These are phyloP conservation scores for Wickerhamomyces bisporus DNA, from an alignment of 805 yeast species.

Conservation along the genomic window DNA sequence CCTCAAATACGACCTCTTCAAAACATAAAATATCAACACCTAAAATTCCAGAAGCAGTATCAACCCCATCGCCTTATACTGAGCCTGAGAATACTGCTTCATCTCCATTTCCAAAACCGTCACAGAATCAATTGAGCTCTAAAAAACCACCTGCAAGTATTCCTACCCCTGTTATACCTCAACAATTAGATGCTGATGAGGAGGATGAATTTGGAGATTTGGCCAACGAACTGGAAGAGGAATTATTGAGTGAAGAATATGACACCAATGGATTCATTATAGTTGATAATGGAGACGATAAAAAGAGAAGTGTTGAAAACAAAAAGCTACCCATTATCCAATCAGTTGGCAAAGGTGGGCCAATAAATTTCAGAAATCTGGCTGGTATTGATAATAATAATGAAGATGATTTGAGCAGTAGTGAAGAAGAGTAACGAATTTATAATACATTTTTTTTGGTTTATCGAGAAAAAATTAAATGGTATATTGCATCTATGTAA, in stretches of 20 bases:
- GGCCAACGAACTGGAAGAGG: conserved; percentile 23
- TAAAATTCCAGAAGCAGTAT: background rate
- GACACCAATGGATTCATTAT: conserved; percentile 5
- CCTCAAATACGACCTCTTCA: background rate
- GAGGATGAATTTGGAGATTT: conserved; percentile 21
- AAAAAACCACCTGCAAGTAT: conserved; percentile 18
- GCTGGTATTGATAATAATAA: conserved; percentile 15
- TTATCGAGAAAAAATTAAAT: too few species aligned
- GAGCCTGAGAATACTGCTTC: background rate
- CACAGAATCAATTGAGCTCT: conserved; percentile 9
- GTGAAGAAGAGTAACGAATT: conserved; percentile 21
- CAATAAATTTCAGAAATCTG: conserved; percentile 21
- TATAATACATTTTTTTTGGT: too few species aligned
- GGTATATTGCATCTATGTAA: too few species aligned
- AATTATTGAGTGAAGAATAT: conserved; percentile 7
- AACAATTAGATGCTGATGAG: conserved; percentile 6
- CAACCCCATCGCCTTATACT: background rate
- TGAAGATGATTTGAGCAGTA: conserved; percentile 22
- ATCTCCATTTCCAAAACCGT: conserved; percentile 1
- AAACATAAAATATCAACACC: background rate
- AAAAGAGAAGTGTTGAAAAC: too few species aligned
- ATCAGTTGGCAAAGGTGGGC: conserved; percentile 7
- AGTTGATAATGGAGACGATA: conserved; percentile 7
- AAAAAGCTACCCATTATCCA: background rate
- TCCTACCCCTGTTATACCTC: conserved; percentile 12